Conservation (phyloP, 305 asterid species). For the Salvia sclarea region DNA sequence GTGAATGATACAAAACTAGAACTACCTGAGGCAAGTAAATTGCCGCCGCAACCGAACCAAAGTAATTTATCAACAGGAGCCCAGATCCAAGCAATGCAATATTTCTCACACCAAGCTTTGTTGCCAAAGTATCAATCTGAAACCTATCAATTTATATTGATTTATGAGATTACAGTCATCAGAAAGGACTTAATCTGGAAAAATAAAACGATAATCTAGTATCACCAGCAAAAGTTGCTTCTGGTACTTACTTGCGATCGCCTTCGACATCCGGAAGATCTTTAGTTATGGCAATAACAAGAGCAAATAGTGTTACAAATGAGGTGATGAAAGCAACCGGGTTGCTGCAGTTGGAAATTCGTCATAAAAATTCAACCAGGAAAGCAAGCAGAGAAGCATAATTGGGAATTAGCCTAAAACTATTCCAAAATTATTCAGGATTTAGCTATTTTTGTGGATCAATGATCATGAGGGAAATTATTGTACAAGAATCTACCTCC, state of each 20-base stretch:
- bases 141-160: constrained; percentile 53
- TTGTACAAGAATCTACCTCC: constrained; percentile 67
- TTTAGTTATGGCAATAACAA: constrained; percentile 96
- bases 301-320: constrained; percentile 90
- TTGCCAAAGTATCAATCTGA: constrained; percentile 93
- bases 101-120: constrained; percentile 95
- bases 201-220: constrained; percentile 17
- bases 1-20: neutral
- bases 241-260: constrained; percentile 86
- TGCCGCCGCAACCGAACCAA: constrained; percentile 77
- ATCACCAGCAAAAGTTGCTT: constrained; percentile 24
- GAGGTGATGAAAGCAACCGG: constrained; percentile 98
- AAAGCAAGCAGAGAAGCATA: constrained; percentile 17
- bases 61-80: constrained; percentile 74
- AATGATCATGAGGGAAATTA: neutral
- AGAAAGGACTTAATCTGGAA: constrained; percentile 11
- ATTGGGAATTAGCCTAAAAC: neutral
- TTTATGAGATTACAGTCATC: constrained; percentile 28
- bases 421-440: neutral
- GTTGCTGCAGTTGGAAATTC: constrained; percentile 58
- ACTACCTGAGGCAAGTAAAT: constrained; percentile 71
- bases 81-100: constrained; percentile 89
- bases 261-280: constrained; percentile 99
- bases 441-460: neutral
- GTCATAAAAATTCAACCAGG: constrained; percentile 23